Base-by-base conservation (phyloP, 495 filamentous ascomycete genomes). In the Lepraria neglecta region DNA sequence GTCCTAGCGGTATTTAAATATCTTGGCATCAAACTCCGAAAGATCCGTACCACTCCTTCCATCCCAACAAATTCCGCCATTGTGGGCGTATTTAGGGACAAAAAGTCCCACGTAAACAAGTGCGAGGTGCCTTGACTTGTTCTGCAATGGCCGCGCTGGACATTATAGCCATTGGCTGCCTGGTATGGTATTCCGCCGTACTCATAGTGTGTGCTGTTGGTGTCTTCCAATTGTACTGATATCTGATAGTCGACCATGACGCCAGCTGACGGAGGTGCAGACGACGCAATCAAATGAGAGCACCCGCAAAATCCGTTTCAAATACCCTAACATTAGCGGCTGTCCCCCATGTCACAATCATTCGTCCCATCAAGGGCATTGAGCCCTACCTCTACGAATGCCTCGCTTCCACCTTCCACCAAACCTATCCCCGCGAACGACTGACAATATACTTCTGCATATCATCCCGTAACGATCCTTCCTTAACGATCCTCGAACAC, bases 351-450 rank as follows among this genome's bases (percentile, higher is more conserved):
- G 79, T 98, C 67, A 96, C 92, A 35, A 82, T 95, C 60, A 90
- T 99, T 62, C 89, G 95, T 5, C 95, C 95, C 0, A 84, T 95
- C 59, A 97, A 96, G 74, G 95, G 92, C 60, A 81, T 95, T 47
- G 95, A 99, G 68, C 86, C 89, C 2, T 81, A 87, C 67, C 84
- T 97, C 30, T 96, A 95, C 75, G 88, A 94, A 65, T 96, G 94
- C 63, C 86, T 99, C 43, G 86, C 90, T n/a, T 87, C 92, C 17
- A 90, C 88, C 21, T 95, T 97, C 75, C 83, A 78, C 28, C 90
- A 95, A 63, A 79, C 80, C 50, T 99, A 97, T 69, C 91, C 91
- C 0, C 74, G 67, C 27, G 75, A 85, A 60, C 92, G 86, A 70
- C 74, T 96, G 67, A 92, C 88, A 21, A 82, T 96, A 40, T 85